Base-by-base conservation (phyloP, 495 filamentous ascomycete species). In the Aspergillus homomorphus region DNA sequence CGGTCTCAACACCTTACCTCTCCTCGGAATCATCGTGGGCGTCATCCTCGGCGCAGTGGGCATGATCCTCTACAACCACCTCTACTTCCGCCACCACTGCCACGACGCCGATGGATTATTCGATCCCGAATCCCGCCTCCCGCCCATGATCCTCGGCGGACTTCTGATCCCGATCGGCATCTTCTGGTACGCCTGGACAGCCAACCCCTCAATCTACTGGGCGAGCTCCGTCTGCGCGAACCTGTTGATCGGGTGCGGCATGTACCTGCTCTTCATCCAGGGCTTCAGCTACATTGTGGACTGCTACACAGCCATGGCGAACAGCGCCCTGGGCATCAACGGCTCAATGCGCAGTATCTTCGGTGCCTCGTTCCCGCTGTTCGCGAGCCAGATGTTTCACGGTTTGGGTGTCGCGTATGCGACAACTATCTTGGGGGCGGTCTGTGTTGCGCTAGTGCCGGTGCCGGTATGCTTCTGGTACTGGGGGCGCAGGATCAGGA, bases 261-360 rank as follows among this genome's bases (percentile, higher is more conserved):
- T 59, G 50, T 54, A 59, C 19, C 28, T 54, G 21, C 30, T 59
- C 16, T 54, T 59, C 19, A 48, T 59, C 24, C 57, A 59, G 24
- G 28, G 57, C 6, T 49, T 89, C 23, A 90, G 89, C 69, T 90
- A 90, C 63, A 69, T 90, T 26, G 82, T 84, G 18, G 87, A 90
- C 64, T 84, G 84, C 1, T 90, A 90, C 69, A 80, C 84, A 55
- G 77, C 84, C 44, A 88, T 82, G 64, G 84, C 88, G 1, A 88
- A 88, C 8, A 80, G 74, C n/a, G 88, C 84, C 2, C 79, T 86
- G 69, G 87, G 86, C 0, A 86, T 83, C 2, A 76, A 82, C 15
- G 79, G 74, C 3, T 77, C 75, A 44, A 76, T 74, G 26, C 75
- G 87, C 3, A 54, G 55, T 50, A 4, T 62, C 3, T 49, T 58